Conservation (phyloP, 176 grass and related monocot genomes). For the Triticum monococcum region DNA sequence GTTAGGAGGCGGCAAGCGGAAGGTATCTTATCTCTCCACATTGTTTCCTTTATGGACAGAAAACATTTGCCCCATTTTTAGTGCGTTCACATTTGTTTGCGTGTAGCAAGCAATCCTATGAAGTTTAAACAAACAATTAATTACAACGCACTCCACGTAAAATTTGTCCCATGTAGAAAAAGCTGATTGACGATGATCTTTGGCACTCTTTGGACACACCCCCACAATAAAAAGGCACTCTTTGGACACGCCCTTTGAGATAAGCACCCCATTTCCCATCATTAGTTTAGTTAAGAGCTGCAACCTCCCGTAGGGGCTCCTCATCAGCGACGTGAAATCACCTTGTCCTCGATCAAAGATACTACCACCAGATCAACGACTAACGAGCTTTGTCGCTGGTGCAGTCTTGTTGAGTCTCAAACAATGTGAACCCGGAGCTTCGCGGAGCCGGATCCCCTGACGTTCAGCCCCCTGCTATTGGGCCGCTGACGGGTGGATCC, state of each 20-base stretch:
- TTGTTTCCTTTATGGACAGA: too few species aligned
- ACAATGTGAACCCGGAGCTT: slow-evolving; percentile 26
- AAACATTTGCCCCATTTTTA: too few species aligned
- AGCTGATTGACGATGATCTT: neutral
- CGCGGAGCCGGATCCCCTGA: too few species aligned
- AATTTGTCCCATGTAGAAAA: neutral
- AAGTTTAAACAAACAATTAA: neutral
- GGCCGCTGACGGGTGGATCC: too few species aligned
- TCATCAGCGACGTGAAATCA: neutral
- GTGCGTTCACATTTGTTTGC: too few species aligned
- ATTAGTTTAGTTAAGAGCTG: neutral
- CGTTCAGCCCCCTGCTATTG: too few species aligned
- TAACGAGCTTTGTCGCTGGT: neutral
- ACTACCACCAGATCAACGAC: neutral
- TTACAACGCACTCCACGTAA: neutral
- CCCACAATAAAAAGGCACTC: neutral
- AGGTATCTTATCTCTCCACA: too few species aligned
- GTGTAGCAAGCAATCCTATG: too few species aligned
- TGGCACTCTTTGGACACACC: neutral
- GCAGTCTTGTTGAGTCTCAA: neutral
- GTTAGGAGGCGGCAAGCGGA: too few species aligned
- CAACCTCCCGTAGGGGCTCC: neutral
- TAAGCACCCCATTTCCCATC: neutral
- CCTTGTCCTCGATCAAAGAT: neutral
- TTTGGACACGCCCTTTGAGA: neutral